phyloP scores from a whole-genome alignment of 192 early-diverging fungal genomes.

The Coemansia sp. region DNA sequence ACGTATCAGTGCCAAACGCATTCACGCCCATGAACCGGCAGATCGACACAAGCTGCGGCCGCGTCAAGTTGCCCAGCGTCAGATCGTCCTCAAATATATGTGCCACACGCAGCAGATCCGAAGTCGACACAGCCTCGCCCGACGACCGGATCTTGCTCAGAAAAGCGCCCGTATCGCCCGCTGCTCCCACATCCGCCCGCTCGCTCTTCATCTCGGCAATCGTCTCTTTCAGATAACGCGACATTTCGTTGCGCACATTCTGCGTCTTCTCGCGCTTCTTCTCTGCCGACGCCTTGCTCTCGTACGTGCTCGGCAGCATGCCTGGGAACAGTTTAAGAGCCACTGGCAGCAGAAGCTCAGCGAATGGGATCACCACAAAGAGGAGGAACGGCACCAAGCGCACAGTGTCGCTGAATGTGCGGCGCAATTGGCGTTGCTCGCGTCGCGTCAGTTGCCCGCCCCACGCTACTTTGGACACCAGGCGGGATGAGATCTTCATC shows the following conservation, averaged over 20 bases:
- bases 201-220: conserved; percentile 75
- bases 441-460: conserved; percentile 79
- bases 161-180: conserved; percentile 39
- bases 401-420: conserved; percentile 83
- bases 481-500: conserved; percentile 76
- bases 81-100: conserved; percentile 91
- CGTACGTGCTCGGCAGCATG: conserved; percentile 95
- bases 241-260: conserved; percentile 91
- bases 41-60: conserved; percentile 94
- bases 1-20: conserved; percentile 97
- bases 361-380: conserved; percentile 91
- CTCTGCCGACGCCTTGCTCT: conserved; percentile 78
- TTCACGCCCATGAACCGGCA: conserved; percentile 93
- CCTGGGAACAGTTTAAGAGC: conserved; percentile 92
- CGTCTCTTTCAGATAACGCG: conserved; percentile 93
- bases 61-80: conserved; percentile 88
- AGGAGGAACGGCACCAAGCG: conserved; percentile 89
- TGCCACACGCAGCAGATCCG: conserved; percentile 80
- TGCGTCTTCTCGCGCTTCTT: conserved; percentile 92
- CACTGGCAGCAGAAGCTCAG: conserved; percentile 91
- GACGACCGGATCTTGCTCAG: conserved; percentile 69
- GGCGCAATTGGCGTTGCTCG: conserved; percentile 83
- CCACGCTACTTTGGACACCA: conserved; percentile 70
- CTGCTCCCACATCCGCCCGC: conserved; percentile 22
- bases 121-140: conserved; percentile 78